Evolutionary conservation across 768 basidiomycete genomes (phyloP).

Genomic region (Cubamyces sp.): DNA sequence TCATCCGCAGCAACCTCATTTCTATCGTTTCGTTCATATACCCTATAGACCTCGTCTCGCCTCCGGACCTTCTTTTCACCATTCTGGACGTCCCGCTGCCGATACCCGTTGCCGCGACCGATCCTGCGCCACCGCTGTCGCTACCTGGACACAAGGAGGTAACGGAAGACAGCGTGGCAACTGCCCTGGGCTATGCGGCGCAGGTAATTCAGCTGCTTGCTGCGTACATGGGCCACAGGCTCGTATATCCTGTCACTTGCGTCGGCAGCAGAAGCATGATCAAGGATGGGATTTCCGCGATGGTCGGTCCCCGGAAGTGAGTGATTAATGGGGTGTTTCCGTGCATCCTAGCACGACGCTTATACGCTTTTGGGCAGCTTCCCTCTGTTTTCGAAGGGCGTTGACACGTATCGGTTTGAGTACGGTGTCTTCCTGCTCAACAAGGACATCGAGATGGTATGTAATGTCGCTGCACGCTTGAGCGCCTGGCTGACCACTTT

Average conservation of each 20-base stretch:
- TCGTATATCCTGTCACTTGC: conserved; percentile 90
- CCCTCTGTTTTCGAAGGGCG: conserved; percentile 91
- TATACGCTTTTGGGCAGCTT: conserved; percentile 58
- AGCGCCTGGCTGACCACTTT: conserved; percentile 17
- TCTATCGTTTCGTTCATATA: conserved; percentile 77
- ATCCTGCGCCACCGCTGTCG: conserved; percentile 83
- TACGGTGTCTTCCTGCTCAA: conserved; percentile 97
- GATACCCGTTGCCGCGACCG: conserved; percentile 71
- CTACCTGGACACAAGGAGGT: conserved; percentile 68
- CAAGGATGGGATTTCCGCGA: conserved; percentile 89
- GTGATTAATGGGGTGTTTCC: conserved; percentile 34
- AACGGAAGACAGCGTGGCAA: conserved; percentile 85
- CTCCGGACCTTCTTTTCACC: conserved; percentile 86
- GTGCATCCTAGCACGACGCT: too few species aligned
- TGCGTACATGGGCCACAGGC: conserved; percentile 69
- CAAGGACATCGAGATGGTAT: conserved; percentile 94
- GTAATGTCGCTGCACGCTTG: conserved; percentile 24
- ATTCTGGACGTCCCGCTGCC: conserved; percentile 90
- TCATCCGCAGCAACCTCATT: conserved; percentile 65
- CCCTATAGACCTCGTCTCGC: conserved; percentile 85
- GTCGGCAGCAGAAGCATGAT: conserved; percentile 91
- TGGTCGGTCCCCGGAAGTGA: conserved; percentile 94
- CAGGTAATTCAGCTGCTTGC: conserved; percentile 85
- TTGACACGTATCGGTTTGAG: conserved; percentile 96
- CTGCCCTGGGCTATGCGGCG: conserved; percentile 89